Conservation (phyloP, 495 filamentous ascomycete species). For the Xylaria castorea region DNA sequence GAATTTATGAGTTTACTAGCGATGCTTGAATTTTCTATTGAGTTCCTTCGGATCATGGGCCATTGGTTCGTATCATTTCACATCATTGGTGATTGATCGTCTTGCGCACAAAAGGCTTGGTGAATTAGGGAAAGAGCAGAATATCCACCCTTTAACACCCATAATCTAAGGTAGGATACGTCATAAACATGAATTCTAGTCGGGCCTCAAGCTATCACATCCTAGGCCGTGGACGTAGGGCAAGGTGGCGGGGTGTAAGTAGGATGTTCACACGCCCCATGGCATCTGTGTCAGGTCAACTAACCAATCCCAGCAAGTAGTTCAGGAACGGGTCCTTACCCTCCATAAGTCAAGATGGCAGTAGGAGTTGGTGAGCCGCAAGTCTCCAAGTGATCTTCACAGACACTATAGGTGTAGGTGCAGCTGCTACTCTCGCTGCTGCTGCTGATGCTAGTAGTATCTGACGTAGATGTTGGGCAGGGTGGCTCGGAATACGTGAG, state of each 20-base stretch:
- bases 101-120: not conserved
- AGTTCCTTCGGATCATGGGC: not conserved
- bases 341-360: slow-evolving; percentile 17
- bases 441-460: not conserved
- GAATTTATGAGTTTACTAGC: not conserved
- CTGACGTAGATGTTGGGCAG: slow-evolving; percentile 18
- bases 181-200: not conserved
- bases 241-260: slow-evolving; percentile 38
- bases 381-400: slow-evolving; percentile 19
- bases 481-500: slow-evolving; percentile 25
- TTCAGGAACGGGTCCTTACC: slow-evolving; percentile 22
- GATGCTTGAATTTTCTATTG: not conserved
- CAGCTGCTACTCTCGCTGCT: not conserved
- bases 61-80: not conserved
- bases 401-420: slow-evolving; percentile 20
- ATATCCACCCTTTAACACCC: not conserved
- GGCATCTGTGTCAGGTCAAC: slow-evolving; percentile 33
- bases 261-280: slow-evolving; percentile 34
- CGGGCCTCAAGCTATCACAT: not conserved
- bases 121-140: not conserved
- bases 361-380: slow-evolving; percentile 26
- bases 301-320: not conserved
- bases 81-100: not conserved
- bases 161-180: not conserved
- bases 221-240: slow-evolving; percentile 20